Percentiles rank a stretch among this genome's conserved stretches.
These are phyloP conservation scores for Fusarium sp. DNA, from an alignment of 2,329 filamentous ascomycete species.

Conservation along the genomic window DNA sequence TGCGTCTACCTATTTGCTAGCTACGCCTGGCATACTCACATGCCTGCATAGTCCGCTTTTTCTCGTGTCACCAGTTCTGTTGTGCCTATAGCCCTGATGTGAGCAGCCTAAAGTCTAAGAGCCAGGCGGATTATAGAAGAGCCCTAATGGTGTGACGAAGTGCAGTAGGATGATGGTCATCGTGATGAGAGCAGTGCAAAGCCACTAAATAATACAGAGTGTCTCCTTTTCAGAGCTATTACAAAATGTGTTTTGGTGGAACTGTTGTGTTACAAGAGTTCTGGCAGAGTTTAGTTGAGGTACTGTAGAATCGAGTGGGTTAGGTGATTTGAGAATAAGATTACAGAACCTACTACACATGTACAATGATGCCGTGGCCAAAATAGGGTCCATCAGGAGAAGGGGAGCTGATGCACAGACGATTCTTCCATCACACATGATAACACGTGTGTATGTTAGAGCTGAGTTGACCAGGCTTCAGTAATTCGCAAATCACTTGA, in stretches of 20 bases:
- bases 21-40: constrained; percentile 6
- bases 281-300: background rate
- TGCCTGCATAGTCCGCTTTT: constrained; percentile 9
- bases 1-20: background rate
- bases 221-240: background rate
- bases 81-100: constrained; percentile 6
- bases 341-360: constrained; percentile 2
- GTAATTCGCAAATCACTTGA: constrained; percentile 3
- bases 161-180: background rate
- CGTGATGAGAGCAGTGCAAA: constrained; percentile 4
- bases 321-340: constrained; percentile 4
- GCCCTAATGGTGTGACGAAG: constrained; percentile 20
- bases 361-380: constrained; percentile 17
- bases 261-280: background rate
- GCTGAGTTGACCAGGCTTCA: background rate
- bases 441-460: background rate
- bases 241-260: background rate
- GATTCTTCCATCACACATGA: constrained; percentile 5
- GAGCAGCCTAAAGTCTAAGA: constrained; percentile 24
- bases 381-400: background rate
- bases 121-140: constrained; percentile 22
- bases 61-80: constrained; percentile 30
- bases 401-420: background rate
- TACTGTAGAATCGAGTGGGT: constrained; percentile 14
- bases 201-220: background rate